Evolutionary conservation across 208 protist genomes (phyloP).

Genomic region (Trypanosoma lewisi): DNA sequence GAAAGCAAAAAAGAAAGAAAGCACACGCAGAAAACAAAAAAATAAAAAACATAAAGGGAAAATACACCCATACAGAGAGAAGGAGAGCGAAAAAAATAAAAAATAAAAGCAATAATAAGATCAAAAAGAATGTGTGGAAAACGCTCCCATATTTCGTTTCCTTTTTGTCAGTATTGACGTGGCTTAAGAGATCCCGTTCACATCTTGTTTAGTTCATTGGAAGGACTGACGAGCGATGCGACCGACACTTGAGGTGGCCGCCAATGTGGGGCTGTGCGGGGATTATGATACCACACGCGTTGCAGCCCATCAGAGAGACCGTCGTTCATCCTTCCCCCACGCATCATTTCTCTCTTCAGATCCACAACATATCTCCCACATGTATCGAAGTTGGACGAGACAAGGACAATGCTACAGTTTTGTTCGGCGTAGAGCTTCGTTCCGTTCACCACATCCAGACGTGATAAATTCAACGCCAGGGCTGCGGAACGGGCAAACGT

Average conservation of each 20-base stretch:
- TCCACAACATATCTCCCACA: conserved; percentile 73
- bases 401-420: conserved; percentile 34
- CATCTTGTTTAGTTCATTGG: not conserved
- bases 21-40: not conserved
- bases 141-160: not conserved
- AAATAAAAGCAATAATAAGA: not conserved
- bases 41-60: not conserved
- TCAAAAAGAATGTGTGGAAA: too few relatives aligned
- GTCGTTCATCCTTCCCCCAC: not conserved
- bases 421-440: conserved; percentile 33
- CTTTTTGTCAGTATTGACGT: not conserved
- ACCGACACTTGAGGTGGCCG: conserved; percentile 57
- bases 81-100: conserved; percentile 4
- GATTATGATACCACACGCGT: conserved; percentile 82
- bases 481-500: conserved; percentile 54
- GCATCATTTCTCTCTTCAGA: conserved; percentile 36
- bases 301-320: conserved; percentile 30
- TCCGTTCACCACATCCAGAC: conserved; percentile 24
- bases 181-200: not conserved
- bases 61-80: too few relatives aligned
- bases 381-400: conserved; percentile 47
- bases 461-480: conserved; percentile 68
- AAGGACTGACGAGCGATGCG: conserved; percentile 9
- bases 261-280: conserved; percentile 69
- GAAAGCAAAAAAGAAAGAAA: not conserved